Evolutionary conservation across 257 asterid species (phyloP).

Genomic region (Salvia rosmarinus): DNA sequence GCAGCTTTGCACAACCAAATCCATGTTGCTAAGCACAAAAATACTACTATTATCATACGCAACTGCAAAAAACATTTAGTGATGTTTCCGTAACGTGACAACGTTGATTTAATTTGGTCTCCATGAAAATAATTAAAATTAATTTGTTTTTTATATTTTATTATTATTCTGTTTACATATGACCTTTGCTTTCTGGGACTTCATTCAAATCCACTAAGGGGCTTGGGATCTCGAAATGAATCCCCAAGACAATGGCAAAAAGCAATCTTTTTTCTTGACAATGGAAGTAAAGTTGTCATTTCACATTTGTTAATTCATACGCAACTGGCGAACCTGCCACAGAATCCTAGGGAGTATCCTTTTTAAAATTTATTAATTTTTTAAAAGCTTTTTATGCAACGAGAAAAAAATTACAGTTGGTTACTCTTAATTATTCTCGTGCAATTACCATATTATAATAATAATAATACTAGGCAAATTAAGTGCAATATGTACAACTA

Average conservation of each 20-base stretch:
- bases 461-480: too few species aligned
- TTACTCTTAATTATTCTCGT: not conserved
- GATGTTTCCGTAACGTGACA: constrained; percentile 33
- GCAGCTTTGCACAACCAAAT: constrained; percentile 29
- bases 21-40: too few species aligned
- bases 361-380: not conserved
- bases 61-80: constrained; percentile 23
- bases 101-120: constrained; percentile 3
- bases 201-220: constrained; percentile 31
- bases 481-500: too few species aligned
- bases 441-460: not conserved
- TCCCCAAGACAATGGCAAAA: constrained; percentile 43
- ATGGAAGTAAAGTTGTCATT: constrained; percentile 43
- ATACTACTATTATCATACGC: not conserved
- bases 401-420: not conserved
- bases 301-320: constrained; percentile 25
- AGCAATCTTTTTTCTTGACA: constrained; percentile 36
- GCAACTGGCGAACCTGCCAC: constrained; percentile 40
- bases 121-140: not conserved
- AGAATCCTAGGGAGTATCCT: constrained; percentile 26
- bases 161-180: not conserved
- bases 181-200: constrained; percentile 31
- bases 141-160: not conserved
- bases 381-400: not conserved
- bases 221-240: constrained; percentile 42